Evolutionary conservation across 2,329 filamentous ascomycete species (phyloP).

Genomic region (Curvularia sp.): DNA sequence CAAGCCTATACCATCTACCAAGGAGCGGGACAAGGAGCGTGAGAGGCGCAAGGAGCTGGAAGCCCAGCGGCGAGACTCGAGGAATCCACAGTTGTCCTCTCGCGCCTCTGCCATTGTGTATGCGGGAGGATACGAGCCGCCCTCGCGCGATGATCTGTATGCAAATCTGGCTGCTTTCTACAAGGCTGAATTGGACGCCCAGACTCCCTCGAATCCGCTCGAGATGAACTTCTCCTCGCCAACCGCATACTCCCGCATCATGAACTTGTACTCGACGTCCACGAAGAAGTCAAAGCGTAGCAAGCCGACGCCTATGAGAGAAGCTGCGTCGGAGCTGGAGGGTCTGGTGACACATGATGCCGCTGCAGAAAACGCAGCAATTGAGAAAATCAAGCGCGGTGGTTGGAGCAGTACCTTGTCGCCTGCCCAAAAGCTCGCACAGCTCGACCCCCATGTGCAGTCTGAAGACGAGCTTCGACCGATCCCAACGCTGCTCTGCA

Average conservation of each 20-base stretch:
- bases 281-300: conserved; percentile 66
- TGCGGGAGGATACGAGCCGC: conserved; percentile 24
- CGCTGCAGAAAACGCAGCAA: conserved; percentile 65
- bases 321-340: conserved; percentile 74
- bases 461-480: conserved; percentile 81
- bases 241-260: conserved; percentile 82
- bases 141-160: conserved; percentile 75
- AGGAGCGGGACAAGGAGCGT: conserved; percentile 51
- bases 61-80: conserved; percentile 27
- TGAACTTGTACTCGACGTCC: conserved; percentile 79
- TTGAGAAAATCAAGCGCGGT: conserved; percentile 63
- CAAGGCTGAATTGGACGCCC: conserved; percentile 71
- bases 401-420: conserved; percentile 72
- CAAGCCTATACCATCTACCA: conserved; percentile 50
- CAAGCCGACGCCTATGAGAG: conserved; percentile 78
- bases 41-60: conserved; percentile 47
- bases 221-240: conserved; percentile 73
- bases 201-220: conserved; percentile 59
- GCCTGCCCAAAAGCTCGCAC: conserved; percentile 59
- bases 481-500: conserved; percentile 80
- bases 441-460: conserved; percentile 60
- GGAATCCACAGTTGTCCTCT: conserved; percentile 28
- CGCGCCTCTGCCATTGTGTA: conserved; percentile 24
- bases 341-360: conserved; percentile 71
- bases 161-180: conserved; percentile 80